A percentile compares a stretch with the other conserved stretches of the same genome.
phyloP scores from a whole-genome alignment of 176 grass and related monocot genomes.

The Juncus effusus region DNA sequence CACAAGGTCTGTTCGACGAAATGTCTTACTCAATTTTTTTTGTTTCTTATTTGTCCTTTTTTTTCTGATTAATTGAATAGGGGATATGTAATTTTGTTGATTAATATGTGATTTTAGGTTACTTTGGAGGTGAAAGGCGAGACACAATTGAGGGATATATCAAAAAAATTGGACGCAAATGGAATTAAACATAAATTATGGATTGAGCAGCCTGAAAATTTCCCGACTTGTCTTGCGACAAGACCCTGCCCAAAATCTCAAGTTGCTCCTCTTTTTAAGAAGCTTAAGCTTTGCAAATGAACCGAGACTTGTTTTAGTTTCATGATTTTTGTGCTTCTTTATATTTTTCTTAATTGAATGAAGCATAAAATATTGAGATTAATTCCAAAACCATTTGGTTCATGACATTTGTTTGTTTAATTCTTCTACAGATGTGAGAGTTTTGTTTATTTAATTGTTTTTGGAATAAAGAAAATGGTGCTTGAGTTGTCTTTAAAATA shows the following conservation, averaged over 20 bases:
- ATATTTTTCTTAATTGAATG: no score
- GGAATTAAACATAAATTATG: slow-evolving; percentile 71
- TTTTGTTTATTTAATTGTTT: no score
- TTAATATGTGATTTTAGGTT: slow-evolving; percentile 38
- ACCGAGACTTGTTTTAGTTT: slow-evolving; percentile 2
- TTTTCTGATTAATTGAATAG: background rate
- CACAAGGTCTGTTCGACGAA: slow-evolving; percentile 80
- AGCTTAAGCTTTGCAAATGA: slow-evolving; percentile 93
- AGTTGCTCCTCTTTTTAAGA: slow-evolving; percentile 77
- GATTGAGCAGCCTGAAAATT: slow-evolving; percentile 82
- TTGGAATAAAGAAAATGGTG: no score
- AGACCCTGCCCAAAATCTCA: slow-evolving; percentile 66
- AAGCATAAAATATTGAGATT: no score
- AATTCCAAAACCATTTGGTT: no score
- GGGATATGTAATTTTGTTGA: background rate
- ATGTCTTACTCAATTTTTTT: slow-evolving; percentile 26
- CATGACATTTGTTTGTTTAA: no score
- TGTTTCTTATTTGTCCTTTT: background rate
- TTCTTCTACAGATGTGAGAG: no score
- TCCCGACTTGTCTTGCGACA: slow-evolving; percentile 73
- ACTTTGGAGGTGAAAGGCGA: slow-evolving; percentile 88
- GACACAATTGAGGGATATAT: slow-evolving; percentile 63
- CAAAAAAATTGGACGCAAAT: slow-evolving; percentile 55
- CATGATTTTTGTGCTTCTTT: background rate
- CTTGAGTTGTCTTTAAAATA: no score